Percentiles rank a stretch among this genome's conserved stretches.
Evolutionary conservation across 257 asterid genomes (phyloP).

Genomic region (Fraxinus americana): DNA sequence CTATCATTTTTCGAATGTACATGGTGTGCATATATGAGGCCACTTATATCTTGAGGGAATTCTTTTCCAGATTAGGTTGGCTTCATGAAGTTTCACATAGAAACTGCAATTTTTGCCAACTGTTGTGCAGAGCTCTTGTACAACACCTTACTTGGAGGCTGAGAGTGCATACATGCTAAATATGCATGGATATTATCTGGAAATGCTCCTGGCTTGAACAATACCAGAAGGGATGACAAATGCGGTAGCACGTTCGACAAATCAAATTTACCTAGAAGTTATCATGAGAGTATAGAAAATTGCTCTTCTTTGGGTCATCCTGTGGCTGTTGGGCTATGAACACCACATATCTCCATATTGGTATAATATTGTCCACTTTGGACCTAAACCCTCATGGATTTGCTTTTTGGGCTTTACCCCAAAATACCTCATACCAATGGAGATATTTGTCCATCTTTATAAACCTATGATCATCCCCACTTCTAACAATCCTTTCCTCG

Average conservation of each 20-base stretch:
- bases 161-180: conserved; percentile 15
- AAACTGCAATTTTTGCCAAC: conserved; percentile 12
- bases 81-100: conserved; percentile 8
- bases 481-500: too few relatives aligned
- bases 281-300: conserved; percentile 6
- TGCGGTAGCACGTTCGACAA: neutral
- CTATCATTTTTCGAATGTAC: neutral
- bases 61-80: conserved; percentile 14
- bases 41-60: neutral
- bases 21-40: neutral
- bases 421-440: too few relatives aligned
- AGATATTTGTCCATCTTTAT: too few relatives aligned
- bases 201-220: neutral
- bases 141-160: neutral
- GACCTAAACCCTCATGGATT: too few relatives aligned
- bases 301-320: neutral
- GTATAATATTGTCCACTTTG: too few relatives aligned
- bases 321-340: neutral
- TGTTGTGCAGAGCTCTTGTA: conserved; percentile 4
- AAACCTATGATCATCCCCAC: too few relatives aligned
- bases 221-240: neutral
- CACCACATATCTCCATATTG: too few relatives aligned
- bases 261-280: neutral
- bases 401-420: too few relatives aligned
- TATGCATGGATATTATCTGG: neutral